Base-by-base conservation (phyloP, 257 asterid genomes). In the Rubia yunnanensis region DNA sequence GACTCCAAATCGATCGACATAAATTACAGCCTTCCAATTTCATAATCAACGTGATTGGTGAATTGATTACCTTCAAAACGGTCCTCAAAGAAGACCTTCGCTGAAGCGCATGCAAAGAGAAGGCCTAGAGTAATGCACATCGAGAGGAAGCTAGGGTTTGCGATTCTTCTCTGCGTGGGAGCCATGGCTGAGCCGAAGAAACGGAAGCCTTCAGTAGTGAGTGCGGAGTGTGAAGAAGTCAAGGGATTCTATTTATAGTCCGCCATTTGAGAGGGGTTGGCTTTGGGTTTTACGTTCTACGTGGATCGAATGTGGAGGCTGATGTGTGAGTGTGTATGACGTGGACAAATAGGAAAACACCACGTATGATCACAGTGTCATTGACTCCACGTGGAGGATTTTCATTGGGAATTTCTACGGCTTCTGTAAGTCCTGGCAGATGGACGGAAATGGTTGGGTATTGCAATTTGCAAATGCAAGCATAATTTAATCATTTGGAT, bases 21-120 rank as follows among this genome's bases (percentile, higher is more conserved):
- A 50, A 50, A 18, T 20, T 9, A 50, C 10, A 20, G 14, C 31
- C 52, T 3, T 41, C 50, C 7, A 41, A 41, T 41, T 44, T 2
- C 52, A 44, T 5, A 15, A 44, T 23, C 27, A 52, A 30, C 48
- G 24, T 10, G 26, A 3, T 13, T 10, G 3, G 22, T 34, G 49
- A 55, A 27, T 27, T 55, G 17, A 5, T 18, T 83, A 92, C 99
- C 99, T 23, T 82, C 75, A 52, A 92, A 92, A 17, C 94, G 92
- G 71, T 92, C 99, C 83, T 92, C 95, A 76, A 89, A 92, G 82
- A 92, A 75, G 6, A 89, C 89, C 64, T 73, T 77, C 13, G 96
- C 97, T 0, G 95, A 82, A 27, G 88, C 75, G 50, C 73, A 52
- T 44, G 82, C 82, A 54, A 89, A 58, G 20, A 86, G 76, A 22